These are phyloP conservation scores for Stagonosporopsis rhizophila DNA, from an alignment of 2,329 filamentous ascomycete genomes.

Conservation along the genomic window DNA sequence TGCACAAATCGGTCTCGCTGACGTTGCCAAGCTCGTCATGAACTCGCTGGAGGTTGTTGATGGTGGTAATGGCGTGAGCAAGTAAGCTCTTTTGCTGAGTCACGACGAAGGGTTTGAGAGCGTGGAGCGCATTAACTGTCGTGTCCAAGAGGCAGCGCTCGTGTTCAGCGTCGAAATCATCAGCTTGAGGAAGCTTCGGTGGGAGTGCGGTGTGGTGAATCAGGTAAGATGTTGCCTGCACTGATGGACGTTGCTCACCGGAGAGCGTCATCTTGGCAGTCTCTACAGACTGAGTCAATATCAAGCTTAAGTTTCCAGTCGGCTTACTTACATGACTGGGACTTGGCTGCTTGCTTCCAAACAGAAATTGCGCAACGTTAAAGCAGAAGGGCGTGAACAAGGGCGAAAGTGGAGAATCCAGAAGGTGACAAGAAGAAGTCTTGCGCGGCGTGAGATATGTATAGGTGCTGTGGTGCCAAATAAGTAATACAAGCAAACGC, in stretches of 20 bases:
- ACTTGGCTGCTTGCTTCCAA: neutral
- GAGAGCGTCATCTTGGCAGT: slow-evolving; percentile 14
- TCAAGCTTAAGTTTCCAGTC: no score
- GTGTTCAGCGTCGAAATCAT: slow-evolving; percentile 30
- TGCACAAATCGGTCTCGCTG: slow-evolving; percentile 19
- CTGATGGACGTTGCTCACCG: neutral
- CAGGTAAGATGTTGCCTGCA: slow-evolving; percentile 17
- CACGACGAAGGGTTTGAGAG: slow-evolving; percentile 13
- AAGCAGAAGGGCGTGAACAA: neutral
- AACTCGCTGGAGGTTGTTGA: slow-evolving; percentile 23
- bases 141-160: slow-evolving; percentile 26
- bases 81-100: slow-evolving; percentile 3
- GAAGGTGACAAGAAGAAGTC: neutral
- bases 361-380: neutral
- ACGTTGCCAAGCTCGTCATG: slow-evolving; percentile 20
- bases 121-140: slow-evolving; percentile 20
- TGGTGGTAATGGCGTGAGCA: slow-evolving; percentile 15
- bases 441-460: neutral
- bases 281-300: neutral
- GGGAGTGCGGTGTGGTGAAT: slow-evolving; percentile 58
- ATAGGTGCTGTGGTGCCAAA: neutral
- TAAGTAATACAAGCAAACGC: slow-evolving; percentile 6
- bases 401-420: neutral
- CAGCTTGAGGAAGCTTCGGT: slow-evolving; percentile 54
- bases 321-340: neutral